Conservation (phyloP, 164 flowering plant genomes). For the Magnolia officinalis region DNA sequence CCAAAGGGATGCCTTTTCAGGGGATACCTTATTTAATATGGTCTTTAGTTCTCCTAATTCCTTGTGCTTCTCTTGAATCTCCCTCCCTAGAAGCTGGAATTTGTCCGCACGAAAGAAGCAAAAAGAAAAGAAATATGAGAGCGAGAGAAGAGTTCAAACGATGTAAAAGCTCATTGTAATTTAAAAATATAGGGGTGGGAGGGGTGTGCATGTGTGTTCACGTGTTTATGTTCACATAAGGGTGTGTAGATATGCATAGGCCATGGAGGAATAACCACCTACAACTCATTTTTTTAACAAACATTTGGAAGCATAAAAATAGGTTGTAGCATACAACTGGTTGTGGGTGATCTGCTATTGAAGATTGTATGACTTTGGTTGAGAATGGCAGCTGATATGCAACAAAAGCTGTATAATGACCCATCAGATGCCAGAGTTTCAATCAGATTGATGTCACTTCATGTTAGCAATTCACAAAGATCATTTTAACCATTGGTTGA, state of each 20-base stretch:
- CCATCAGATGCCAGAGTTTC: not conserved
- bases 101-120: constrained; percentile 34
- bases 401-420: not conserved
- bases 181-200: not conserved
- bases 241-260: too few relatives aligned
- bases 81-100: constrained; percentile 12
- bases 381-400: not conserved
- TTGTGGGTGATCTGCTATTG: too few relatives aligned
- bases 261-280: too few relatives aligned
- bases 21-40: constrained; percentile 43
- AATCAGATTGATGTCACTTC: not conserved
- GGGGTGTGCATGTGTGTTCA: not conserved
- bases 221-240: too few relatives aligned
- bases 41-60: constrained; percentile 29
- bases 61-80: constrained; percentile 32
- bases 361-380: too few relatives aligned
- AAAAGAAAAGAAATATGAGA: not conserved
- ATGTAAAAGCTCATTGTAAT: not conserved
- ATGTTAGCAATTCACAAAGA: not conserved
- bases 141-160: not conserved
- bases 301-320: too few relatives aligned
- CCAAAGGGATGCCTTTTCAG: constrained; percentile 57
- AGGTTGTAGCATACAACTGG: too few relatives aligned
- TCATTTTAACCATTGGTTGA: not conserved
- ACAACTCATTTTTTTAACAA: too few relatives aligned